Base-by-base conservation (phyloP, 148 eudicot genomes). In the Fagopyrum homotropicum region DNA sequence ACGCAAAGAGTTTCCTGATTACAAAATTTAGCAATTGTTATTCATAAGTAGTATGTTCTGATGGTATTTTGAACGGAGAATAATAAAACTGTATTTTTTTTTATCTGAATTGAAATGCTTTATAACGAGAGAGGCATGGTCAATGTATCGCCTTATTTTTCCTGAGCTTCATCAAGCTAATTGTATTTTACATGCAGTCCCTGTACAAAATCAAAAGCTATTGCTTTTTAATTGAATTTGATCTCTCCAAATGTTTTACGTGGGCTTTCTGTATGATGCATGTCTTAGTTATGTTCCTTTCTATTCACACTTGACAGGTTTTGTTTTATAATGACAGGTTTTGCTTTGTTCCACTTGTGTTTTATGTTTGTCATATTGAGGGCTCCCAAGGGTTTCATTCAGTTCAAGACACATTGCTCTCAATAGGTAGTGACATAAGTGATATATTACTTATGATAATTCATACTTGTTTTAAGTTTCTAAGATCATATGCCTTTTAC, bases 311-410 rank as follows among this genome's bases (percentile, higher is more conserved):
- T 61, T 64, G 46, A 72, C 97, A 94, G 98, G 86, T 95, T 90
- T 80, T 85, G 79, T 78, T 88, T 80, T 77, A 86, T 95, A 35
- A 35, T 64, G 46, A 72, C 97, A 94, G 98, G 86, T 95, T 92
- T 80, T 85, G 79, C 77, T 88, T 80, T 77, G 87, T 95, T 79
- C 88, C 97, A 4, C 76, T 92, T 48, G 76, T 75, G 56, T 84
- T 95, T 78, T 87, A 82, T 54, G 64, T 86, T 73, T 82, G 83
- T 80, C 82, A 80, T 64, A 77, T 82, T 57, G 80, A 85, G 74
- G 85, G 85, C 78, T 83, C 78, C 6, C 81, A 83, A 84, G 84
- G 45, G 73, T 84, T 87, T 72, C 83, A 82, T 83, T 82, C 85
- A 56, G 75, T 84, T 55, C 85, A 86, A 79, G 83, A 84, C 51